Base-by-base conservation (phyloP, 169 alveolate species). In the Plasmodium gaboni region DNA sequence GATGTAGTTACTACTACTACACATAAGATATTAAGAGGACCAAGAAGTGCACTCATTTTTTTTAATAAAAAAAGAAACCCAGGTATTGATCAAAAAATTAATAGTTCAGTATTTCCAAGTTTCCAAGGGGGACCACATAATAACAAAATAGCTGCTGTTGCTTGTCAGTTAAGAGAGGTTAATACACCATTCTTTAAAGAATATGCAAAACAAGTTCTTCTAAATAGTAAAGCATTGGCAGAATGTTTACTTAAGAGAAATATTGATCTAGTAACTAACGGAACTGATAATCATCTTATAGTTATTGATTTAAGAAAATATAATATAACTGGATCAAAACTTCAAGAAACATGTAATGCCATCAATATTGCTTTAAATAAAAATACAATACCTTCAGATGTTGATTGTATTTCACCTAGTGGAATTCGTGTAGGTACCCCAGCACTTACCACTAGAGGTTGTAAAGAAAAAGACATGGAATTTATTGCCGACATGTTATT, bases 1-100 rank as follows among this genome's bases (percentile, higher is more conserved):
- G 98, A 99, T 88, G 97, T 98, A n/a, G 99, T 99, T 48, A 98
- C 99, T 17, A 96, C 97, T 44, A 98, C 99, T n/a, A 98, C 99
- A 9, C 99, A 99, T 95, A 98, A 98, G 93, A 95, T 98, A 22
- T 88, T 98, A 88, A 96, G 99, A 88, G 99, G 99, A 13, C 99
- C 99, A 2, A 94, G 99, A 67, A 96, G 99, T 17, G 99, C 98
- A 7, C 74, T 98, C 69, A 97, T 98, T 61, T 98, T 97, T 90
- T 97, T 78, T 80, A 97, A 96, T 91, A 97, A 94, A 87, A 96
- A 93, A 87, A 88, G 93, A 13, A 94, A 85, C 46, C 94, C 89
- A 73, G 96, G 95, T 94, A 96, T 92, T 57, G 97, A 83, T 91
- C 97, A 95, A 90, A 96, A 87, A 90, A 96, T 98, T 73, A 97